Evolutionary conservation across 331 rosid genomes (phyloP).

Genomic region (Quercus phellos): DNA sequence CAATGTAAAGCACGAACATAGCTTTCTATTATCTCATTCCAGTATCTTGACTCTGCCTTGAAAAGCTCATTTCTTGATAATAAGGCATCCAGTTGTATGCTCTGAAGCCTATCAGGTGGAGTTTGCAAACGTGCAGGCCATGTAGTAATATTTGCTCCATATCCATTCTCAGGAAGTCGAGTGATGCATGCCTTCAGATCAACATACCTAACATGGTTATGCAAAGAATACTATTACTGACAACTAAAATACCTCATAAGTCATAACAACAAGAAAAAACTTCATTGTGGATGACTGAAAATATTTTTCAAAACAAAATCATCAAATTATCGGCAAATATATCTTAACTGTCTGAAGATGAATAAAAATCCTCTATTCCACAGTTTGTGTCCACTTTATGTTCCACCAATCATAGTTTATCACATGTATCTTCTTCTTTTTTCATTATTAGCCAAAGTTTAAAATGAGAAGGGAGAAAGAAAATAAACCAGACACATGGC

Average conservation of each 20-base stretch:
- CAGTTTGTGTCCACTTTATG: too few species aligned
- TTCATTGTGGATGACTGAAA: background rate
- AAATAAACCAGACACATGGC: too few species aligned
- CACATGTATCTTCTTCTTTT: too few species aligned
- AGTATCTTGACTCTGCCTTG: conserved; percentile 81
- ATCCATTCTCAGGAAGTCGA: conserved; percentile 72
- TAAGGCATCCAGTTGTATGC: conserved; percentile 68
- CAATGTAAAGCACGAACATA: conserved; percentile 55
- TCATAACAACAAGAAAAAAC: background rate
- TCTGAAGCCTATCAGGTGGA: conserved; percentile 85
- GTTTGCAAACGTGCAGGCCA: conserved; percentile 86
- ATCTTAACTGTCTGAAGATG: background rate
- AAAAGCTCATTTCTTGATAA: conserved; percentile 87
- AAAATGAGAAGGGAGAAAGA: too few species aligned
- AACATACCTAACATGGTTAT: conserved; percentile 55
- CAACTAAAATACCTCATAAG: conserved; percentile 3
- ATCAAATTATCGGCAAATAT: conserved; percentile 1
- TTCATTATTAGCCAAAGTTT: too few species aligned
- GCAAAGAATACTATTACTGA: conserved; percentile 17
- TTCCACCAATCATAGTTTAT: too few species aligned
- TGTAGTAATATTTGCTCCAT: conserved; percentile 49
- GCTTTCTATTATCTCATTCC: conserved; percentile 56
- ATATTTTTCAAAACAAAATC: conserved; percentile 7
- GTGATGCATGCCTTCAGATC: conserved; percentile 76
- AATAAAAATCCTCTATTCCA: background rate